Evolutionary conservation across 2,329 filamentous ascomycete genomes (phyloP), one percentile per base, ranked within the genome.

Genomic region (Trichoderma harzianum): DNA sequence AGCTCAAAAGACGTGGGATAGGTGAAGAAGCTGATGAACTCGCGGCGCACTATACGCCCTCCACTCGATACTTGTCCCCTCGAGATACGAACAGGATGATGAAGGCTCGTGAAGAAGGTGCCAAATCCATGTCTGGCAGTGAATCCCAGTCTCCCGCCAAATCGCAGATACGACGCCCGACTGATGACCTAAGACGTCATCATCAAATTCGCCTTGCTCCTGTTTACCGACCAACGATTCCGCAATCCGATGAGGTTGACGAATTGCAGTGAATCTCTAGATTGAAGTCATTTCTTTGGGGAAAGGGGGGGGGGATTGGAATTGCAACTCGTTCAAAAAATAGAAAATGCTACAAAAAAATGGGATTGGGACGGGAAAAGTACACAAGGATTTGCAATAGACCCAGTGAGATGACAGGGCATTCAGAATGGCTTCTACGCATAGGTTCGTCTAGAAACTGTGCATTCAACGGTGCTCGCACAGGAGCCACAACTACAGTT

Each of bases 21-120:
- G 47, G 74, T 3, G 72, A 76, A 14, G 77, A 79, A 30, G 62
- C 74, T 16, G 78, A 83, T 65, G 81, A 83, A 70, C 76, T 81
- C 28, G 76, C 77, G 3, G 70, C 72, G 28, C 75, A 71, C 10
- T 74, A 74, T 51, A 30, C 73, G 7, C 69, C 74, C 7, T 24
- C 68, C n/a, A 62, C 70, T 7, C 63, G 72, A 12, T 69, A 73
- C 4, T 66, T 80, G 21, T 73, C 72, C 18, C 71, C 73, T 6
- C 76, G 74, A 28, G 79, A 83, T 60, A 77, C 73, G 62, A 83
- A 82, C 58, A 77, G 70, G 18, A 63, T 74, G 21, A 75, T 78
- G 24, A 74, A 70, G 18, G 68, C 55, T 8, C 53, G 55, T 43
- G 69, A 47, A 53, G 30, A 66, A 55, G 34, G 55, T 28, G 58